These are phyloP conservation scores for Raffaelea albimanens DNA, from an alignment of 2,329 filamentous ascomycete species.

Conservation along the genomic window DNA sequence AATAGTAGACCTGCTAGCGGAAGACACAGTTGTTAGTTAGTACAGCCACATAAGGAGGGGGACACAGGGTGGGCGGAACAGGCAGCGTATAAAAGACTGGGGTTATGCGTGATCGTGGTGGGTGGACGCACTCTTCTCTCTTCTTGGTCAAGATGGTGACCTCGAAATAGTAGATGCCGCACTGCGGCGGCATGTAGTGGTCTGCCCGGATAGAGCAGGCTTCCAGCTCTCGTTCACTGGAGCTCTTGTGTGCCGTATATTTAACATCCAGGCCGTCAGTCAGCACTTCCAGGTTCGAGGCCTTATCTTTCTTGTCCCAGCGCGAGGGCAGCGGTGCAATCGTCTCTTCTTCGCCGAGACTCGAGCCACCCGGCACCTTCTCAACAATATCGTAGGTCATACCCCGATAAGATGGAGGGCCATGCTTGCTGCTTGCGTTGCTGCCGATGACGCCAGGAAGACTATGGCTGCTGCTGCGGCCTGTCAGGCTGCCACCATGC, in stretches of 20 bases:
- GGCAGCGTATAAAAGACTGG: too few relatives aligned
- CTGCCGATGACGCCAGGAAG: conserved; percentile 27
- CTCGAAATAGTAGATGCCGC: conserved; percentile 93
- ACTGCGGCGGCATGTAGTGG: conserved; percentile 77
- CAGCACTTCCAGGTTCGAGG: conserved; percentile 61
- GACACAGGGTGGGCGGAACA: too few relatives aligned
- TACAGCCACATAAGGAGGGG: neutral
- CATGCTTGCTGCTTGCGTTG: conserved; percentile 33
- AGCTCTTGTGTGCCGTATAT: conserved; percentile 36
- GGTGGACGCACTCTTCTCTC: conserved; percentile 42
- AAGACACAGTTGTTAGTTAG: neutral
- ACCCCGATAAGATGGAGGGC: conserved; percentile 57
- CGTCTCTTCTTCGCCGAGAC: conserved; percentile 43
- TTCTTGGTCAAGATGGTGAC: conserved; percentile 42
- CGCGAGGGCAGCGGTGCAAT: conserved; percentile 64
- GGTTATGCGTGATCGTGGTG: too few relatives aligned
- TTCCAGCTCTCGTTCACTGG: conserved; percentile 55
- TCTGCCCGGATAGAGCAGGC: conserved; percentile 76
- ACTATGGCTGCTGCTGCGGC: conserved; percentile 38
- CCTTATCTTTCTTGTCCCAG: conserved; percentile 77
- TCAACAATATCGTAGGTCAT: conserved; percentile 81
- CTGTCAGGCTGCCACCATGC: conserved; percentile 16
- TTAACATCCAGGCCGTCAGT: conserved; percentile 65
- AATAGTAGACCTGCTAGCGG: conserved; percentile 41
- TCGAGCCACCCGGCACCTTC: conserved; percentile 26